phyloP scores from a whole-genome alignment of 78 protist genomes.

The Dictyostelium brefeldianum region DNA sequence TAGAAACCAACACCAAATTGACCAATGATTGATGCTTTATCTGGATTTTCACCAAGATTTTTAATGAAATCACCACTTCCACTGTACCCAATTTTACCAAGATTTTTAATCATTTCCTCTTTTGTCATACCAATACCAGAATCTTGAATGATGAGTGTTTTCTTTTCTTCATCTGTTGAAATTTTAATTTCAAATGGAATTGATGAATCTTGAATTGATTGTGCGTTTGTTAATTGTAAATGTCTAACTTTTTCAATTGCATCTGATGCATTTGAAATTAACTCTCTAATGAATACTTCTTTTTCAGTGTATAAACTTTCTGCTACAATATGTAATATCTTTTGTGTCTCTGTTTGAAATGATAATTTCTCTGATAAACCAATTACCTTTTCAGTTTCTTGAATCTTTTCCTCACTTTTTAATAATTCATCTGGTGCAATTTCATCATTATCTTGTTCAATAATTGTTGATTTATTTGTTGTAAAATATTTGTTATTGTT shows the following conservation, averaged over 20 bases:
- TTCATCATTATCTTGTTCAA: constrained; percentile 37
- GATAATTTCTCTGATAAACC: constrained; percentile 84
- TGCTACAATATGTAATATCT: constrained; percentile 97
- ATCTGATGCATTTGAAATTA: constrained; percentile 96
- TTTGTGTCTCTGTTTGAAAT: constrained; percentile 97
- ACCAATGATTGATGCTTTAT: constrained; percentile 94
- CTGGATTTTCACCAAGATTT: constrained; percentile 56
- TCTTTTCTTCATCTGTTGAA: constrained; percentile 66
- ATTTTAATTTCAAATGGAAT: constrained; percentile 76
- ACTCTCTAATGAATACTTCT: constrained; percentile 97
- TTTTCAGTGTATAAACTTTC: constrained; percentile 95
- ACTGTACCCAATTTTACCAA: constrained; percentile 97
- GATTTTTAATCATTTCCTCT: constrained; percentile 94
- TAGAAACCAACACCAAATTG: constrained; percentile 99
- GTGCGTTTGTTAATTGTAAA: constrained; percentile 40
- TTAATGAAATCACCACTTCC: constrained; percentile 84
- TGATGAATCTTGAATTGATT: background rate
- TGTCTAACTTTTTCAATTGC: constrained; percentile 97
- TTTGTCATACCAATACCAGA: constrained; percentile 98
- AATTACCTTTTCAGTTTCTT: constrained; percentile 63
- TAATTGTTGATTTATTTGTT: background rate
- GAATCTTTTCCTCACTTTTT: constrained; percentile 25
- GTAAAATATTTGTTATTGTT: background rate
- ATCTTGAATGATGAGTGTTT: constrained; percentile 89
- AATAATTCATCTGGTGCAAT: constrained; percentile 26